phyloP scores from a whole-genome alignment of 306 rosid genomes.

The Fagus sylvatica region DNA sequence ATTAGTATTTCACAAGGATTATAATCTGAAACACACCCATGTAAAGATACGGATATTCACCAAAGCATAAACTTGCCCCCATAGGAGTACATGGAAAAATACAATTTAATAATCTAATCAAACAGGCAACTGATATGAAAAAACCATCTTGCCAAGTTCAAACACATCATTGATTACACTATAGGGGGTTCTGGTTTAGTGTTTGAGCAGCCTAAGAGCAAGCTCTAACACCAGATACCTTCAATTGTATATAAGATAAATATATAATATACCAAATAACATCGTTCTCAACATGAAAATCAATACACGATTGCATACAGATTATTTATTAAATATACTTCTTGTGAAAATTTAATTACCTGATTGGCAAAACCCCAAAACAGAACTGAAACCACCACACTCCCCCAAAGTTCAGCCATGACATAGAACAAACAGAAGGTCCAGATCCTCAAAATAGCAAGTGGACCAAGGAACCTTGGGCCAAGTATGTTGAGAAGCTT shows the following conservation, averaged over 20 bases:
- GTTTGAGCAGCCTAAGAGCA: neutral
- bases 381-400: conserved; percentile 89
- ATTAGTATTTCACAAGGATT: neutral
- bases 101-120: neutral
- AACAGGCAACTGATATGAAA: neutral
- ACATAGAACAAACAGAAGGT: conserved; percentile 96
- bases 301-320: neutral
- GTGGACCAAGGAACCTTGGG: conserved; percentile 87
- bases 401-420: conserved; percentile 99
- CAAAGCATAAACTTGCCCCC: neutral
- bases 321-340: neutral
- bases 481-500: conserved; percentile 79
- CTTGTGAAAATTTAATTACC: conserved; percentile 43
- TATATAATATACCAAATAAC: neutral
- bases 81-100: neutral
- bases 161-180: neutral
- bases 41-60: neutral
- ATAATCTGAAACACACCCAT: neutral
- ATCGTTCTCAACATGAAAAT: neutral
- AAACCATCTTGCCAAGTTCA: neutral
- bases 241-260: neutral
- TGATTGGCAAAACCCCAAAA: conserved; percentile 99
- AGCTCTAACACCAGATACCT: neutral
- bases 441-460: conserved; percentile 93
- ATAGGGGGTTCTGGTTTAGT: neutral